Base-by-base conservation (phyloP, 257 asterid species). In the Solanum rostratum region DNA sequence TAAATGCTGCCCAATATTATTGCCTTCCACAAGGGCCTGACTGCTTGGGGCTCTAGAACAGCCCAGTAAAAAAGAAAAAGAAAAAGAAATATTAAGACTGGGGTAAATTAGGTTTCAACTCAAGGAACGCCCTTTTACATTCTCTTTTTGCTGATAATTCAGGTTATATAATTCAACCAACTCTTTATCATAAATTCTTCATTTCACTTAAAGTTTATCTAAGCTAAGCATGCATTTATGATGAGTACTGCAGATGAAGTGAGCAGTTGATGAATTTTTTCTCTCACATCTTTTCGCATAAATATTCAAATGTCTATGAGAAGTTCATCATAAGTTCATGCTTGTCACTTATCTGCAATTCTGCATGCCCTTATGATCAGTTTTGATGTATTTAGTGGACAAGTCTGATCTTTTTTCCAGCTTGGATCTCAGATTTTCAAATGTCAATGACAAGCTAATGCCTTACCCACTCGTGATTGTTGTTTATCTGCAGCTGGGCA, bases 401-500 rank as follows among this genome's bases (percentile, higher is more conserved):
- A 63, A 33, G 22, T 33, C 60, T 49, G 13, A 16, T 84, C 80
- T 59, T 20, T 12, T 79, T 55, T 30, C 43, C 53, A 33, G 59
- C 52, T 63, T 82, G 43, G 41, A 81, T 33, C 55, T 59, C 80
- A 63, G 76, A 27, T 52, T 63, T 55, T 79, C 76, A 83, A 84
- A 62, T 83, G 76, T 41, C 66, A 55, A 69, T 81, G 60, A 27
- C 60, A 80, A 27, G 53, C 82, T 33, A 27, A 22, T 82, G 65
- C 80, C 79, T 81, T 83, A 33, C 10, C 54, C 65, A 18, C 43
- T 73, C 81, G 30, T 60, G 52, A 68, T 82, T 82, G 86, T 71
- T 71, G 83, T 68, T 71, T 57, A 19, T 46, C 83, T 84, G 87
- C 96, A 96, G 99, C 89, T 96, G 74, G 95, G 96, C 79, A 93